Conservation (phyloP, 176 grass and related monocot species). For the Avena sativa region DNA sequence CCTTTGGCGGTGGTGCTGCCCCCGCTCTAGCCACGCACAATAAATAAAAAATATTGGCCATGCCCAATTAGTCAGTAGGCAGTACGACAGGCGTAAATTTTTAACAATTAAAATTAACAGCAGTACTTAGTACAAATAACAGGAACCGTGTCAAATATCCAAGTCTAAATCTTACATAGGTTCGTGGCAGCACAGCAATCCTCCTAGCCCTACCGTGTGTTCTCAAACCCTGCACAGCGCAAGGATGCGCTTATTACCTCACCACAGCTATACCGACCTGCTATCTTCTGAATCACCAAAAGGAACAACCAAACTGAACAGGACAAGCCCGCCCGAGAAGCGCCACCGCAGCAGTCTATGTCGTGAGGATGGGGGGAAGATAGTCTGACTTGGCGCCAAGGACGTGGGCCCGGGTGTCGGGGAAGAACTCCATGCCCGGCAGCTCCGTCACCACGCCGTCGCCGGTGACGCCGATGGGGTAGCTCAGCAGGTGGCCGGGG, state of each 20-base stretch:
- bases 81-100: neutral
- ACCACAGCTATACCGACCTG: neutral
- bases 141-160: conserved; percentile 20
- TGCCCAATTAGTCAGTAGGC: neutral
- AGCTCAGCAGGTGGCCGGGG: conserved; percentile 67
- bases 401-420: conserved; percentile 61
- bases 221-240: conserved; percentile 34
- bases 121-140: neutral
- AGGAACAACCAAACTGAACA: neutral
- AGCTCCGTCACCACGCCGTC: conserved; percentile 46
- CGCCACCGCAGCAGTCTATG: conserved; percentile 31
- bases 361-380: conserved; percentile 77
- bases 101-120: conserved; percentile 7
- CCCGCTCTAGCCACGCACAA: no score
- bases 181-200: conserved; percentile 14
- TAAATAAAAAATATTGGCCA: no score
- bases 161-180: conserved; percentile 2
- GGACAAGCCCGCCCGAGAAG: neutral
- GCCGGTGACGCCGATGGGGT: conserved; percentile 53
- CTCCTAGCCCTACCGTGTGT: neutral
- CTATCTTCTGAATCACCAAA: conserved; percentile 30
- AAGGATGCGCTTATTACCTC: neutral
- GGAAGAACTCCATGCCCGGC: conserved; percentile 65
- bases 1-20: no score
- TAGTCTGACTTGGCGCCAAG: conserved; percentile 73